phyloP scores from a whole-genome alignment of 352 stramenopile species.

The Globisporangium polare region DNA sequence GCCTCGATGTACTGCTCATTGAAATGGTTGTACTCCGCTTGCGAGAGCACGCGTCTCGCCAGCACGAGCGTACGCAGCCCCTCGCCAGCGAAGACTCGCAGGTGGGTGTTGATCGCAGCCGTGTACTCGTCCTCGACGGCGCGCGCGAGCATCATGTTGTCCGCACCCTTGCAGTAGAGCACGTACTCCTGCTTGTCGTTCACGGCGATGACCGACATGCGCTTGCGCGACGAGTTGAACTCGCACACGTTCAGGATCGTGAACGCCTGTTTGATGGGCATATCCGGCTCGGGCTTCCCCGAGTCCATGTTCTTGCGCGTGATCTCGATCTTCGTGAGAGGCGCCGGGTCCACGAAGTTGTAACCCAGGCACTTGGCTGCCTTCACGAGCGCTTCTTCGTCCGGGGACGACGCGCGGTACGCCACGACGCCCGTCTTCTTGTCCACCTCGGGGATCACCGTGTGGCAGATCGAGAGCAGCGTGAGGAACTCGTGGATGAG shows the following conservation, averaged over 20 bases:
- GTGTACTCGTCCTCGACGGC: constrained; percentile 16
- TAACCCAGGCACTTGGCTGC: constrained; percentile 75
- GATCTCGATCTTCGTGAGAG: constrained; percentile 51
- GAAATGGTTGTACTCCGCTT: constrained; percentile 54
- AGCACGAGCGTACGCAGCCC: constrained; percentile 80
- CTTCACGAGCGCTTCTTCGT: constrained; percentile 92
- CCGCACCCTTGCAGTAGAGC: constrained; percentile 79
- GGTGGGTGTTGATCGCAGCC: constrained; percentile 32
- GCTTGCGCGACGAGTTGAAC: constrained; percentile 93
- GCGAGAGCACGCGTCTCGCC: constrained; percentile 40
- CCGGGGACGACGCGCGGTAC: constrained; percentile 88
- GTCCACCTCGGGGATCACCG: constrained; percentile 68
- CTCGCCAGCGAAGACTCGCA: constrained; percentile 67
- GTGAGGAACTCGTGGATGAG: constrained; percentile 69
- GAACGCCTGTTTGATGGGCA: constrained; percentile 25
- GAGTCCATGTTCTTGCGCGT: constrained; percentile 27
- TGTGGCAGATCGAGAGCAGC: constrained; percentile 69
- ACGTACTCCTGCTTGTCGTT: constrained; percentile 41
- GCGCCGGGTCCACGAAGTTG: constrained; percentile 67
- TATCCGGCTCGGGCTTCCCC: neutral
- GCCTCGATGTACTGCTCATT: constrained; percentile 52
- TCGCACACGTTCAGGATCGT: constrained; percentile 80
- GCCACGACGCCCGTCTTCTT: constrained; percentile 34
- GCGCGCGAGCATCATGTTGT: constrained; percentile 82
- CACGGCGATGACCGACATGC: constrained; percentile 95